Evolutionary conservation across 805 yeast genomes (phyloP), one percentile per base, ranked within the genome.

Genomic region (Yarrowia phangngaensis): DNA sequence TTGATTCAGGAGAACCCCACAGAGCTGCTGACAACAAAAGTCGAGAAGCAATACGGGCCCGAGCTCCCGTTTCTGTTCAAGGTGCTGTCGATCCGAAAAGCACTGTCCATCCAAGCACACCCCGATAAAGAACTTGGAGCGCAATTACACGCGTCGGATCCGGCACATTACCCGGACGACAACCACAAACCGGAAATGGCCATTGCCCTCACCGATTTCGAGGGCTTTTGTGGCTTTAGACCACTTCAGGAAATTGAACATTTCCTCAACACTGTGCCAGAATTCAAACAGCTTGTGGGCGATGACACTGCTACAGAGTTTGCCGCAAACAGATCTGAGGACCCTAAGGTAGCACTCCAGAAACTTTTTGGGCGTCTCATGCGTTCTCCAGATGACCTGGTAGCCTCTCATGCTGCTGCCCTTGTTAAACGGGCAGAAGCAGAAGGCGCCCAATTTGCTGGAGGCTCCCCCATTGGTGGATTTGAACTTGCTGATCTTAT

Each of bases 151-250:
- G 74, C 75, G 13, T 68, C 72, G 20, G 97, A 92, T 69, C 97
- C 98, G 51, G 79, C 80, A 60, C 84, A 92, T 69, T 92, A 92
- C 65, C 97, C 97, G 3, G 98, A 92, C 69, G 95, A 82, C 65
- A 92, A 92, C 71, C 98, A 92, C 70, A 92, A 92, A 72, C 98
- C 98, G n/a, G 98, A 92, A 68, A 92, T 92, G 98, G 97, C 98
- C 43, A 79, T 92, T 61, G 98, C 98, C 7, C 80, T 92, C 48
- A 89, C 97, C 16, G 85, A 79, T 53, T 92, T 92, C 60, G 97
- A 92, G 71, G 97, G 97, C 0, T 90, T 92, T 69, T 92, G 98
- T 68, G 98, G 98, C 0, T 92, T 92, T 72, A 82, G 92, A 64
- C 98, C 98, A 15, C 75, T 89, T 60, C 74, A 71, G 26, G 83